A percentile compares a stretch with the other conserved stretches of the same genome.
These are phyloP conservation scores for Senna tora DNA, from an alignment of 306 rosid genomes.

Conservation along the genomic window DNA sequence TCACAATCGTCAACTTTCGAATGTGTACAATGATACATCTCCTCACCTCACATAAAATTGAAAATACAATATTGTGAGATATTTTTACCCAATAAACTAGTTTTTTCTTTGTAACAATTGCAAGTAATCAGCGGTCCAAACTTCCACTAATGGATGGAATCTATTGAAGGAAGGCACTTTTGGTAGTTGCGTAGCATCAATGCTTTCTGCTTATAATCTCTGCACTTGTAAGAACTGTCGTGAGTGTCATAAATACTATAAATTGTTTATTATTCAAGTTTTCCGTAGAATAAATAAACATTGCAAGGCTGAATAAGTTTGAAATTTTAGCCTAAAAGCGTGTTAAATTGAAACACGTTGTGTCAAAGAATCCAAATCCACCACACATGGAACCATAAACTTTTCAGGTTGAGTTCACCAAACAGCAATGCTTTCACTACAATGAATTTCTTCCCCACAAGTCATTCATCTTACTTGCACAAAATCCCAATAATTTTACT, in stretches of 20 bases:
- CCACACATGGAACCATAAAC: neutral
- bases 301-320: neutral
- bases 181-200: neutral
- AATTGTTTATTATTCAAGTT: no score
- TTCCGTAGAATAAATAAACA: neutral
- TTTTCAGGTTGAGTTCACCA: neutral
- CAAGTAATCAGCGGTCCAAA: no score
- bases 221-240: neutral
- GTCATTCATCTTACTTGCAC: neutral
- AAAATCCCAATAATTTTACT: neutral
- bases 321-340: no score
- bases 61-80: no score
- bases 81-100: no score
- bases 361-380: no score
- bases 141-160: constrained; percentile 18
- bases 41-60: no score
- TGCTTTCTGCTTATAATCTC: neutral
- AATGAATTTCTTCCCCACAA: neutral
- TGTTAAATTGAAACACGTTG: no score
- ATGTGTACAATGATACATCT: no score
- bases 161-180: no score
- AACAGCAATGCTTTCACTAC: neutral
- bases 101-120: no score
- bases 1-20: no score
- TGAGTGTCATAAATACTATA: neutral